phyloP scores from a whole-genome alignment of 306 rosid genomes.

The Lathyrus tuberosus region DNA sequence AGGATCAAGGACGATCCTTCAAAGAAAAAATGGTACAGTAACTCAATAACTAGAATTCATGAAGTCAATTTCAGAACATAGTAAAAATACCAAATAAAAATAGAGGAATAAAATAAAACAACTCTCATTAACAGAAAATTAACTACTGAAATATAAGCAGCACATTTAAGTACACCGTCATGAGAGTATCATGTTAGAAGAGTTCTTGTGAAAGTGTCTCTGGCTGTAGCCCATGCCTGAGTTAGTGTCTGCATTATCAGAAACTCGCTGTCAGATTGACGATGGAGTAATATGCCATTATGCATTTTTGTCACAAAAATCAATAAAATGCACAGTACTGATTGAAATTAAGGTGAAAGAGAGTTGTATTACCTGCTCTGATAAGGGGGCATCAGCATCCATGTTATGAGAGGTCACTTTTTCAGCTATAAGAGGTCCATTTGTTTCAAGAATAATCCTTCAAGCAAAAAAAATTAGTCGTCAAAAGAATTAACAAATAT shows the following conservation, averaged over 20 bases:
- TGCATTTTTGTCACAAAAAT: conserved; percentile 1
- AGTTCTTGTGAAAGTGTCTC: conserved; percentile 83
- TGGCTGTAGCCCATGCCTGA: conserved; percentile 89
- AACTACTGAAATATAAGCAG: conserved; percentile 24
- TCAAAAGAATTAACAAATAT: neutral
- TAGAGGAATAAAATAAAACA: conserved; percentile 21
- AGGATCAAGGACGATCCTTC: neutral
- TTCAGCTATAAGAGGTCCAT: conserved; percentile 77
- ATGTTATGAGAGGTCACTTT: conserved; percentile 85
- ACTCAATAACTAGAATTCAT: neutral
- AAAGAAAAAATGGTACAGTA: conserved; percentile 18
- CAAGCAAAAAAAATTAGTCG: neutral
- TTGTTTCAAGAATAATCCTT: conserved; percentile 91
- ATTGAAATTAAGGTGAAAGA: conserved; percentile 21
- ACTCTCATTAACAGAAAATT: conserved; percentile 14
- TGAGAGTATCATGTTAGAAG: conserved; percentile 60
- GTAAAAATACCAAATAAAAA: neutral
- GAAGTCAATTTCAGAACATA: neutral
- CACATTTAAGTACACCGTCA: conserved; percentile 4
- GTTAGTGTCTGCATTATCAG: conserved; percentile 68
- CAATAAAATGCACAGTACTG: neutral
- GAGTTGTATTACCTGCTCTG: conserved; percentile 80
- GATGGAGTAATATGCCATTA: neutral
- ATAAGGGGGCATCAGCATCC: conserved; percentile 87
- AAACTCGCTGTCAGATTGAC: conserved; percentile 35